Conservation (phyloP, 2,329 filamentous ascomycete genomes). For the Fusarium abutilonis region DNA sequence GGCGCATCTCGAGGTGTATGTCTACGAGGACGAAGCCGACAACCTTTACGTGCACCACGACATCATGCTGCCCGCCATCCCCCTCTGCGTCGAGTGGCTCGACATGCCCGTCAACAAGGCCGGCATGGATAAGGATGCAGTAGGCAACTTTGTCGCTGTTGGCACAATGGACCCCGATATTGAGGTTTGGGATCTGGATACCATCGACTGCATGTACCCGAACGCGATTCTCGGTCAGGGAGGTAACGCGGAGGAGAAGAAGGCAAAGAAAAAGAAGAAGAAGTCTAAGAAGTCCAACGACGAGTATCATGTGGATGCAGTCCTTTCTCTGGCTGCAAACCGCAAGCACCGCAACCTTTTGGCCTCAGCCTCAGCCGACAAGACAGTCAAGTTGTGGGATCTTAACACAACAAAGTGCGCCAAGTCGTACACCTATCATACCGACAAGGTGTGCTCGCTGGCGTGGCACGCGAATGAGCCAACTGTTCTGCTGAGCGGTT, state of each 20-base stretch:
- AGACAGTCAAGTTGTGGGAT: conserved; percentile 98
- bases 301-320: conserved; percentile 91
- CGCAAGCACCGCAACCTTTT: conserved; percentile 92
- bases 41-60: conserved; percentile 99
- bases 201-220: conserved; percentile 97
- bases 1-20: conserved; percentile 94
- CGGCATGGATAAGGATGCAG: conserved; percentile 67
- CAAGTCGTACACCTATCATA: conserved; percentile 95
- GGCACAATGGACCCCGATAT: conserved; percentile 99
- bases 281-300: conserved; percentile 90
- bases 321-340: conserved; percentile 91
- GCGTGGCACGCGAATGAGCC: conserved; percentile 91
- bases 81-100: conserved; percentile 94
- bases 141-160: conserved; percentile 91
- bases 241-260: conserved; percentile 63
- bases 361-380: conserved; percentile 93
- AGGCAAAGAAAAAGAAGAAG: conserved; percentile 90
- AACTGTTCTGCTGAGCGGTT: conserved; percentile 89
- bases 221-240: conserved; percentile 92
- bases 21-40: conserved; percentile 94
- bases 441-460: conserved; percentile 96
- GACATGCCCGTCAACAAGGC: conserved; percentile 86
- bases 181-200: conserved; percentile 97
- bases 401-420: conserved; percentile 90
- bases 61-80: conserved; percentile 98